phyloP scores from a whole-genome alignment of 2,329 filamentous ascomycete genomes.

The Stagonosporopsis vannaccii region DNA sequence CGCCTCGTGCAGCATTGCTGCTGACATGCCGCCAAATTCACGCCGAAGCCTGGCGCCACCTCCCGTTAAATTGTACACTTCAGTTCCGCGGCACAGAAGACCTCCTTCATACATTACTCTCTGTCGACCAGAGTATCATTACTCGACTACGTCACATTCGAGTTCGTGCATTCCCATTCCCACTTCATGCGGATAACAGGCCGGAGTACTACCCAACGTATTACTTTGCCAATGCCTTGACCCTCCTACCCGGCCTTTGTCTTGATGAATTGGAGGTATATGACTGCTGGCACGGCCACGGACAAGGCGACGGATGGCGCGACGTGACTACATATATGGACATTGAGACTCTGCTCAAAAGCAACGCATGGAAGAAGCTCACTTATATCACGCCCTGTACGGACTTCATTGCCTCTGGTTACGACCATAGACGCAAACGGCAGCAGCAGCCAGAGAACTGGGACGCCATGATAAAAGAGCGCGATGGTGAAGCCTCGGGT shows the following conservation, averaged over 20 bases:
- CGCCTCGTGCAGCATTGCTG: constrained; percentile 41
- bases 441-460: constrained; percentile 41
- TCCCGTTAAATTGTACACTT: constrained; percentile 40
- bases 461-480: constrained; percentile 39
- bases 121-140: constrained; percentile 38
- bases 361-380: constrained; percentile 45
- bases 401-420: constrained; percentile 45
- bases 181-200: constrained; percentile 35
- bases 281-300: constrained; percentile 47
- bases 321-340: constrained; percentile 47
- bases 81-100: constrained; percentile 46
- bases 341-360: constrained; percentile 40
- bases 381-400: constrained; percentile 44
- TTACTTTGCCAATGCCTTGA: constrained; percentile 41
- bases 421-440: constrained; percentile 40
- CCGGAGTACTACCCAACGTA: constrained; percentile 43
- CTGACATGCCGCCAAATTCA: constrained; percentile 41
- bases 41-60: constrained; percentile 43
- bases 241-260: constrained; percentile 42
- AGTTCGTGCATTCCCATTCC: constrained; percentile 45
- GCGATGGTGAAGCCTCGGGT: constrained; percentile 39
- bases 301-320: constrained; percentile 43
- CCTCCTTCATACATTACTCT: constrained; percentile 42
- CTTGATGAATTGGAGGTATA: constrained; percentile 43
- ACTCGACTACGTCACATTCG: constrained; percentile 43